Percentiles rank a stretch among this genome's conserved stretches.
Evolutionary conservation across 192 early-diverging fungal genomes (phyloP).

Genomic region (Entrophospora sp.): DNA sequence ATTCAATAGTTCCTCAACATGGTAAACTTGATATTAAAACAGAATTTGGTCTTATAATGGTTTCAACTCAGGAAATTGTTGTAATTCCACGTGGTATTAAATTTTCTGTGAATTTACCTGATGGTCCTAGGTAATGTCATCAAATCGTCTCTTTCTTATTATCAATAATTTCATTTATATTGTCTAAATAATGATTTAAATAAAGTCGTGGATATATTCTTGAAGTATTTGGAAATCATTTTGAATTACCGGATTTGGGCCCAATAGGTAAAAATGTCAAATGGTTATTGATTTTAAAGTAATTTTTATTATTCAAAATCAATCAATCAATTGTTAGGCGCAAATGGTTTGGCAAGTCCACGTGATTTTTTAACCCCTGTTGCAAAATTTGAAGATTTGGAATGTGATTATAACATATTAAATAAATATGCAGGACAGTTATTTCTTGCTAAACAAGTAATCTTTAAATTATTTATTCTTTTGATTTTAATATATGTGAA

Average conservation of each 20-base stretch:
- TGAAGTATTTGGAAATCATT: conserved; percentile 83
- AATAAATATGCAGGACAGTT: conserved; percentile 79
- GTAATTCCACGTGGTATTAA: conserved; percentile 91
- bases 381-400: conserved; percentile 45
- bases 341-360: conserved; percentile 90
- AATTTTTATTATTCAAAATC: no score
- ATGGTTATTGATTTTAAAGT: neutral
- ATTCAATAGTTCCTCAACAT: conserved; percentile 73
- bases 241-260: conserved; percentile 90
- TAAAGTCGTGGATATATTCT: conserved; percentile 74
- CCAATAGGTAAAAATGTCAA: conserved; percentile 62
- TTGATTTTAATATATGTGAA: no score
- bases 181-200: neutral
- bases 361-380: no score
- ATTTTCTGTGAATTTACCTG: conserved; percentile 70
- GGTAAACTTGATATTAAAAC: conserved; percentile 82
- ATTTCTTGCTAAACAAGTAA: no score
- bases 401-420: conserved; percentile 43
- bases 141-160: neutral
- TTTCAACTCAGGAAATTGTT: conserved; percentile 80
- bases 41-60: conserved; percentile 77
- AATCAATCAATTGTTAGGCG: conserved; percentile 30
- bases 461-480: no score
- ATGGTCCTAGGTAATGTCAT: conserved; percentile 63
- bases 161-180: neutral